Evolutionary conservation across 495 filamentous ascomycete species (phyloP).

Genomic region (Talaromyces liani): DNA sequence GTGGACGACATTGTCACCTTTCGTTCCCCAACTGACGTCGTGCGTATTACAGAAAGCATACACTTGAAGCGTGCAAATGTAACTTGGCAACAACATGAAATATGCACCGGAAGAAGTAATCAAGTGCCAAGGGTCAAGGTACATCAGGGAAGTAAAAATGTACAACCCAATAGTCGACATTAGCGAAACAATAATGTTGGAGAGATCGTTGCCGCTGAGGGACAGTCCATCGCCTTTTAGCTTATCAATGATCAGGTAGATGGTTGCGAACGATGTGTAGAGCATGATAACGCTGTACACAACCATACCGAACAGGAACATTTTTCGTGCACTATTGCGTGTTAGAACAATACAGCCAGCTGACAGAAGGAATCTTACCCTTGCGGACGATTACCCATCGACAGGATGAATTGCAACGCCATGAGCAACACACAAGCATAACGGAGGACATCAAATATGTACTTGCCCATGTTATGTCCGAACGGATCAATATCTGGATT

Average conservation of each 20-base stretch:
- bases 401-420: conserved; percentile 91
- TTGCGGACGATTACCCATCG: conserved; percentile 97
- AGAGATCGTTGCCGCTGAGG: conserved; percentile 82
- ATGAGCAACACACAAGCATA: conserved; percentile 83
- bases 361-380: conserved; percentile 43
- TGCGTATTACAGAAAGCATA: conserved; percentile 99
- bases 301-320: conserved; percentile 83
- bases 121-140: conserved; percentile 99
- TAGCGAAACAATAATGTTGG: conserved; percentile 88
- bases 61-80: conserved; percentile 95
- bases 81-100: conserved; percentile 82
- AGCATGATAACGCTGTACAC: conserved; percentile 90
- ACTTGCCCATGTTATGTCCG: conserved; percentile 70
- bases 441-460: conserved; percentile 79
- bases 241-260: conserved; percentile 81
- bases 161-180: conserved; percentile 87
- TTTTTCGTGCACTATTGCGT: conserved; percentile 60
- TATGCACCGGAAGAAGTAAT: conserved; percentile 91
- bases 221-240: conserved; percentile 50
- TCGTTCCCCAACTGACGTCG: conserved; percentile 98
- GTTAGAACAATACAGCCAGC: not conserved
- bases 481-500: conserved; percentile 82
- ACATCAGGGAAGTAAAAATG: conserved; percentile 92
- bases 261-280: conserved; percentile 81
- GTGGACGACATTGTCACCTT: conserved; percentile 91